These are phyloP conservation scores for Simmondsia chinensis DNA, from an alignment of 148 eudicot species.

Conservation along the genomic window DNA sequence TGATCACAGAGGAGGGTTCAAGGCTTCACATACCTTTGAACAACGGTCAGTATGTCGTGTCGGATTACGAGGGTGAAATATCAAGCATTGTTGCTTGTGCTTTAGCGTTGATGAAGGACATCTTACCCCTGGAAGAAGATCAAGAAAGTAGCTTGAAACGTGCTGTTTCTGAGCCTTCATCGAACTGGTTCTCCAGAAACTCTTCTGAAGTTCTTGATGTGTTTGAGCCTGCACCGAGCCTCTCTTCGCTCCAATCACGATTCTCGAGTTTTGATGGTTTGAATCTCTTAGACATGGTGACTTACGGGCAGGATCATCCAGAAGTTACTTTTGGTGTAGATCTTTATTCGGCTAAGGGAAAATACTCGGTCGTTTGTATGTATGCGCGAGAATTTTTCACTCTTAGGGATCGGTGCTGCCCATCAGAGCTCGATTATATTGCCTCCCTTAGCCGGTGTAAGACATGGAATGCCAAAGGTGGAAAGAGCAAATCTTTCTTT, in stretches of 20 bases:
- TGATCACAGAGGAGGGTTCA: conserved; percentile 61
- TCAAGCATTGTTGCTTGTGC: conserved; percentile 90
- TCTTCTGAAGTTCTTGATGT: conserved; percentile 41
- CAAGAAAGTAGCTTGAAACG: conserved; percentile 36
- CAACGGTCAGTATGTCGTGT: conserved; percentile 43
- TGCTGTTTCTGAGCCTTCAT: conserved; percentile 36
- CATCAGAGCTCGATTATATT: conserved; percentile 79
- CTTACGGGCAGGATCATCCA: conserved; percentile 38
- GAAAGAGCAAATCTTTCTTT: conserved; percentile 89
- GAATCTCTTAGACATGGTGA: conserved; percentile 40
- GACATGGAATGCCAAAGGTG: conserved; percentile 97
- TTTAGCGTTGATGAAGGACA: conserved; percentile 48
- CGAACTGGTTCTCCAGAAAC: conserved; percentile 37
- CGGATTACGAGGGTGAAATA: conserved; percentile 77
- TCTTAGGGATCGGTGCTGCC: conserved; percentile 63
- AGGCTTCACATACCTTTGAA: conserved; percentile 74
- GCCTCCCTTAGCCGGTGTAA: conserved; percentile 88
- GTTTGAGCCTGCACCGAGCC: conserved; percentile 37
- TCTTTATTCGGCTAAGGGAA: conserved; percentile 41
- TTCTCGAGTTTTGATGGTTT: conserved; percentile 52
- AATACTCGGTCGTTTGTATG: conserved; percentile 67
- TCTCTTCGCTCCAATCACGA: conserved; percentile 34
- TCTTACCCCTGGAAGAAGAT: conserved; percentile 11
- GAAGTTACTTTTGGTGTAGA: conserved; percentile 62
- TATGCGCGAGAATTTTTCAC: conserved; percentile 59